Conservation (phyloP, 1,139 yeast genomes). For the Yamadazyma trypodendri region DNA sequence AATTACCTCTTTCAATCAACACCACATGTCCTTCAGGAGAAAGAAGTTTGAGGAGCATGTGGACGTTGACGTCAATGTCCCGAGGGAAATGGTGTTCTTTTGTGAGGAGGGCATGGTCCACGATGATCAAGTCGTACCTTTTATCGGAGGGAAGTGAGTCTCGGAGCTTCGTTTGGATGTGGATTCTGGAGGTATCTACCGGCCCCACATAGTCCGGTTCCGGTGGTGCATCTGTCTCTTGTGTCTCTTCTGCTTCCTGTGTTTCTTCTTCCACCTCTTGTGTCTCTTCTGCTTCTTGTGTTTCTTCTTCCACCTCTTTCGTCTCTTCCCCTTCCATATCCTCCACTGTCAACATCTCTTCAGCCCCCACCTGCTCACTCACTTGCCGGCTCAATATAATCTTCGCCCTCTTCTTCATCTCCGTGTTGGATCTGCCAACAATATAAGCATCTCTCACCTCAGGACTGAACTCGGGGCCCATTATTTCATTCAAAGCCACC, state of each 20-base stretch:
- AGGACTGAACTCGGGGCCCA: constrained; percentile 66
- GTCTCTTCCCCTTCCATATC: constrained; percentile 15
- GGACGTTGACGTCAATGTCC: constrained; percentile 70
- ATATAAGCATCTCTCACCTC: constrained; percentile 68
- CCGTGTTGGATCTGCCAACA: constrained; percentile 56
- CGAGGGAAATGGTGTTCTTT: constrained; percentile 62
- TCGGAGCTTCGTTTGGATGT: constrained; percentile 52
- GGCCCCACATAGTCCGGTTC: constrained; percentile 46
- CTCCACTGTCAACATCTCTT: background rate
- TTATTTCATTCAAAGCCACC: constrained; percentile 78
- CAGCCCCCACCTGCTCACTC: constrained; percentile 38
- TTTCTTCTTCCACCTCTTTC: constrained; percentile 10
- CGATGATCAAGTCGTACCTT: constrained; percentile 78
- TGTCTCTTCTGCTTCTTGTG: constrained; percentile 16
- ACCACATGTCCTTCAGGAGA: constrained; percentile 79
- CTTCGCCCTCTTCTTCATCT: constrained; percentile 81
- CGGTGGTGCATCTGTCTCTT: constrained; percentile 17
- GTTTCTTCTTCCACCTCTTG: constrained; percentile 9
- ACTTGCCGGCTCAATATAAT: constrained; percentile 69
- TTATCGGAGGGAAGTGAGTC: constrained; percentile 48
- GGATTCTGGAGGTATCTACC: constrained; percentile 56
- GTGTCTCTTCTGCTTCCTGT: constrained; percentile 16
- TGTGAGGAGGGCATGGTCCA: constrained; percentile 73
- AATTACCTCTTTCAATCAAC: constrained; percentile 84
- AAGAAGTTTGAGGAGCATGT: constrained; percentile 57